Base-by-base conservation (phyloP, 305 asterid genomes). In the Fraxinus baroniana region DNA sequence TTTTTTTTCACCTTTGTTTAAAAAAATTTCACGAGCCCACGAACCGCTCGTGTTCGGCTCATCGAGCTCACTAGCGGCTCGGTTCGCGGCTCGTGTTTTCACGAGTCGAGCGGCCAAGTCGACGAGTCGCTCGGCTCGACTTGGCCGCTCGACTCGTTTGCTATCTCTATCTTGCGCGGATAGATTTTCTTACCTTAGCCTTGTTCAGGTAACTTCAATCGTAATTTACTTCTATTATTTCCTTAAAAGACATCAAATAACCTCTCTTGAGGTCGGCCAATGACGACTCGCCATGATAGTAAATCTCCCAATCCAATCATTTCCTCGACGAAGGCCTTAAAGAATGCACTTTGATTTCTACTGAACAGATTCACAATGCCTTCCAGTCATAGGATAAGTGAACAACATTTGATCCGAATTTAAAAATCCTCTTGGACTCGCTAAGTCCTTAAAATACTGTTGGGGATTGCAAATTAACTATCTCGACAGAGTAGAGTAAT, bases 381-480 rank as follows among this genome's bases (percentile, higher is more conserved):
- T 82, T 28, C 93, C 89, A 0, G 97, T 95, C 44, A 84, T 55
- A 1, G 85, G 79, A n/a, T 24, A 74, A 1, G 97, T 89, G 62
- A 55, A 87, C 80, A 94, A 71, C 0, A 93, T 92, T 39, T 95
- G 90, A 84, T 95, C 97, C 0, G 97, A 95, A 66, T 95, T 94
- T 78, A 92, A 73, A 77, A 95, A 95, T 1, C 97, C 99, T 55
- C 90, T 88, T 39, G 96, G 94, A 1, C 66, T 60, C 0, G 0
- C 15, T 0, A 41, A 41, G 49, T 41, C 15, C 49, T 41, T 41
- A 2, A 41, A 41, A 41, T 41, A 9, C 15, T 9, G 15, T 9
- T 2, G 0, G 49, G 49, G 49, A 12, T 41, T 41, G 49, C 3
- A 9, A 41, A 9, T 41, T 41, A 3, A 41, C 13, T 2, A 41